Evolutionary conservation across 2,329 filamentous ascomycete species (phyloP).

Genomic region (Colletotrichum scovillei): DNA sequence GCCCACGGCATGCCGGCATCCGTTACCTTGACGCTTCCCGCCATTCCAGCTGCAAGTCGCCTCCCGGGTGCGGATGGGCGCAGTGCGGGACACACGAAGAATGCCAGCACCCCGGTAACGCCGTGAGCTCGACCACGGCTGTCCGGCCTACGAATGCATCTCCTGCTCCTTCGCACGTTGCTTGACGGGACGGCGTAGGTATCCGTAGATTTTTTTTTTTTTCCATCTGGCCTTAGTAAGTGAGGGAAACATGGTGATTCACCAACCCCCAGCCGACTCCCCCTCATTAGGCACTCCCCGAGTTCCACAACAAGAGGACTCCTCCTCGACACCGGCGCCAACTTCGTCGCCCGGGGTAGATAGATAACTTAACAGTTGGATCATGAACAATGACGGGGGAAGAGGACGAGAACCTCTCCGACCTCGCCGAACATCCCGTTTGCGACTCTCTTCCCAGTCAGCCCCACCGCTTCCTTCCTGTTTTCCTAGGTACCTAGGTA

Average conservation of each 20-base stretch:
- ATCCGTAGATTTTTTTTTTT: too few species aligned
- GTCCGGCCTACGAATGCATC: background rate
- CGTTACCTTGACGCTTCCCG: background rate
- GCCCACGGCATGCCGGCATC: too few species aligned
- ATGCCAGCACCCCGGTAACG: background rate
- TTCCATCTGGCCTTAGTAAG: background rate
- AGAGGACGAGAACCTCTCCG: background rate
- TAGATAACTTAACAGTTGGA: background rate
- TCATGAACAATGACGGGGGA: background rate
- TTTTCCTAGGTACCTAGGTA: too few species aligned
- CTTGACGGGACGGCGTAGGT: too few species aligned
- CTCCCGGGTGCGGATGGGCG: background rate
- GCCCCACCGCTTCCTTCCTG: background rate
- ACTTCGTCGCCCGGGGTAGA: background rate
- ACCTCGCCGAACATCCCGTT: slow-evolving; percentile 3
- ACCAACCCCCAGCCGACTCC: slow-evolving; percentile 14
- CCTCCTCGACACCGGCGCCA: background rate
- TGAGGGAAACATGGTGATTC: background rate
- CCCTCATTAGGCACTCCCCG: background rate
- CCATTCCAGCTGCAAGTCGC: slow-evolving; percentile 6
- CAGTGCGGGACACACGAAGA: background rate
- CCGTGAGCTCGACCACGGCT: background rate
- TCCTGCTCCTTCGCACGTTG: background rate
- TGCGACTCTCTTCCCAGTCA: background rate
- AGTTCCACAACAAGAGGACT: slow-evolving; percentile 16